Percentiles rank a stretch among this genome's conserved stretches.
Conservation (phyloP, 1,284 basidiomycete species). For the Ganoderma sp. region DNA sequence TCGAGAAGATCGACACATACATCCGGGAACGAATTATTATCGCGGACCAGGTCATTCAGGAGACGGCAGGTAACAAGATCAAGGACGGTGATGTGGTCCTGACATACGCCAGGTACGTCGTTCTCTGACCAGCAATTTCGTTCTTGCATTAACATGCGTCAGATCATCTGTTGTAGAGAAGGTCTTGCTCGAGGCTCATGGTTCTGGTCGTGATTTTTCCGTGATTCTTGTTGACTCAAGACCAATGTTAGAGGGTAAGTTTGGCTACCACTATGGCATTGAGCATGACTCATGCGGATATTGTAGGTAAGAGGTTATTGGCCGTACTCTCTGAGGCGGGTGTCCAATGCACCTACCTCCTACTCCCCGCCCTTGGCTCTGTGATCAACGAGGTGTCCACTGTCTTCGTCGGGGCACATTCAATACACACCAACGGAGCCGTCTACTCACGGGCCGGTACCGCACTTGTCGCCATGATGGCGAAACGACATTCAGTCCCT, state of each 20-base stretch:
- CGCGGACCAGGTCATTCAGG: conserved; percentile 93
- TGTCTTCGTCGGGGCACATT: conserved; percentile 92
- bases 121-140: conserved; percentile 5
- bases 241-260: conserved; percentile 87
- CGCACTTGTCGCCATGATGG: conserved; percentile 96
- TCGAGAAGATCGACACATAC: conserved; percentile 90
- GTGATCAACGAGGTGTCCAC: conserved; percentile 83
- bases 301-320: conserved; percentile 79
- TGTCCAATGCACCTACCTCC: conserved; percentile 90
- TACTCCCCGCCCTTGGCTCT: conserved; percentile 88
- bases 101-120: conserved; percentile 83
- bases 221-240: conserved; percentile 96
- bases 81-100: conserved; percentile 92
- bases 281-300: neutral
- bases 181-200: conserved; percentile 81
- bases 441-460: conserved; percentile 96
- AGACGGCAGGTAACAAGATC: conserved; percentile 90
- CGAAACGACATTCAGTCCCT: conserved; percentile 87
- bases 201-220: conserved; percentile 77
- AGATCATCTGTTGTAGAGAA: conserved; percentile 96
- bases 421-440: conserved; percentile 93
- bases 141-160: conserved; percentile 23
- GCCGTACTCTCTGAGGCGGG: conserved; percentile 72
- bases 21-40: conserved; percentile 93
- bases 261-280: conserved; percentile 9